Conservation (phyloP, 1,284 basidiomycete genomes). For the Cronartium ribicola region DNA sequence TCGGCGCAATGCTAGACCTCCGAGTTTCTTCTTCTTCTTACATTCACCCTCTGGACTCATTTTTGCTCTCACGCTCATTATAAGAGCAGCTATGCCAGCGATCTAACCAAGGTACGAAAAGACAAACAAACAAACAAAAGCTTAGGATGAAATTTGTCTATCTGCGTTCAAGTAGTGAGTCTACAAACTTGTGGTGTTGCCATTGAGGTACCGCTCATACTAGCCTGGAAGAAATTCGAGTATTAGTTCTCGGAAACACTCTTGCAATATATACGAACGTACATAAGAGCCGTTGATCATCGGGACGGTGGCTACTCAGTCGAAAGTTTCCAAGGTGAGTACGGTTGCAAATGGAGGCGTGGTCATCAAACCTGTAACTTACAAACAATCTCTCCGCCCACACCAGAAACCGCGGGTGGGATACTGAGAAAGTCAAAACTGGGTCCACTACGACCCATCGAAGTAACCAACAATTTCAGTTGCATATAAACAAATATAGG, state of each 20-base stretch:
- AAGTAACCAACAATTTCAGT: background rate
- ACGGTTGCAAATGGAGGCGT: background rate
- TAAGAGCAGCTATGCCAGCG: slow-evolving; percentile 32
- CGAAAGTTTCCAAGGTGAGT: background rate
- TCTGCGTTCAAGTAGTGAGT: background rate
- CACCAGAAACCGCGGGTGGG: slow-evolving; percentile 21
- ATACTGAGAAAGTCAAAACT: slow-evolving; percentile 29
- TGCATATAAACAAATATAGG: background rate
- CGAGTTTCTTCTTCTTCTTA: background rate
- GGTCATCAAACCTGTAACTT: background rate
- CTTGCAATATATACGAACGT: background rate
- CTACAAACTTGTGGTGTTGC: slow-evolving; percentile 27
- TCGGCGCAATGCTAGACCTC: background rate
- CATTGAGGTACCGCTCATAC: slow-evolving; percentile 33
- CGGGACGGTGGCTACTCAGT: slow-evolving; percentile 30
- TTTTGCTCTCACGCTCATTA: slow-evolving; percentile 11
- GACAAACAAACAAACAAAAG: background rate
- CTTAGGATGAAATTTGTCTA: background rate
- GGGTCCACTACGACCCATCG: slow-evolving; percentile 26
- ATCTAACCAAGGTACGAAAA: background rate
- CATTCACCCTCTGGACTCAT: too few relatives aligned
- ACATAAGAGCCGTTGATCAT: slow-evolving; percentile 27
- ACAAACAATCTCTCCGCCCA: slow-evolving; percentile 37
- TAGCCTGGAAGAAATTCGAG: slow-evolving; percentile 7
- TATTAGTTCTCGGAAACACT: background rate